These are phyloP conservation scores for Vitis rupestris DNA, from an alignment of 164 flowering plant species.

Conservation along the genomic window DNA sequence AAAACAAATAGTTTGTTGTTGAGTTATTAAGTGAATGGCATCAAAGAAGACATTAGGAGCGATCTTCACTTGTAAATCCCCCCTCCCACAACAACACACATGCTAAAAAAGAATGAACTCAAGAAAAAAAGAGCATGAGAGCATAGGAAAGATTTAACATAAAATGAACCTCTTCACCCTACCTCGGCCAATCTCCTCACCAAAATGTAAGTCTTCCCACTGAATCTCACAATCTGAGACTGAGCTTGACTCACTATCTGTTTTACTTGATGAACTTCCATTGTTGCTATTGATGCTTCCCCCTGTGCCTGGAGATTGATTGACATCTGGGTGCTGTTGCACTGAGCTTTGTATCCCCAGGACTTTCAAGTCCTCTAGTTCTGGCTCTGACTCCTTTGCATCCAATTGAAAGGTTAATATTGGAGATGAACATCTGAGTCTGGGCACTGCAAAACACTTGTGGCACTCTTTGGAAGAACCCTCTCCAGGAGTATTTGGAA, in stretches of 20 bases:
- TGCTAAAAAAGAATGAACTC: too few species aligned
- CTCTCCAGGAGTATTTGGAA: constrained; percentile 7
- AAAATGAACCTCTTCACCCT: constrained; percentile 3
- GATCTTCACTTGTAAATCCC: too few species aligned
- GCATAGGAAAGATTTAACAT: neutral
- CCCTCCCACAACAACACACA: too few species aligned
- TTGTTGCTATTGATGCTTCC: constrained; percentile 31
- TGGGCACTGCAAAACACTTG: constrained; percentile 19
- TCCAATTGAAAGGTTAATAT: constrained; percentile 13
- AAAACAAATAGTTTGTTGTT: too few species aligned
- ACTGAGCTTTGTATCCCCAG: constrained; percentile 24
- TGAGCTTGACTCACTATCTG: constrained; percentile 33
- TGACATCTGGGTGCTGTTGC: constrained; percentile 20
- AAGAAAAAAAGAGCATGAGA: too few species aligned
- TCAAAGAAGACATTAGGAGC: too few species aligned
- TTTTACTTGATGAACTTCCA: constrained; percentile 37
- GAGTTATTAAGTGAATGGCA: too few species aligned
- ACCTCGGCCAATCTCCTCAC: constrained; percentile 84
- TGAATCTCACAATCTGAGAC: constrained; percentile 47
- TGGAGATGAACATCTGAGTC: constrained; percentile 6
- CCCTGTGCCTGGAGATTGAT: constrained; percentile 28
- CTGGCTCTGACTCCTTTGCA: constrained; percentile 18
- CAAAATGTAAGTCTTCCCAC: constrained; percentile 70
- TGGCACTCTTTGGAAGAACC: constrained; percentile 25
- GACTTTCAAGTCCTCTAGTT: constrained; percentile 15